A percentile compares a stretch with the other conserved stretches of the same genome.
These are phyloP conservation scores for Suillus lakei DNA, from an alignment of 768 basidiomycete species.

Conservation along the genomic window DNA sequence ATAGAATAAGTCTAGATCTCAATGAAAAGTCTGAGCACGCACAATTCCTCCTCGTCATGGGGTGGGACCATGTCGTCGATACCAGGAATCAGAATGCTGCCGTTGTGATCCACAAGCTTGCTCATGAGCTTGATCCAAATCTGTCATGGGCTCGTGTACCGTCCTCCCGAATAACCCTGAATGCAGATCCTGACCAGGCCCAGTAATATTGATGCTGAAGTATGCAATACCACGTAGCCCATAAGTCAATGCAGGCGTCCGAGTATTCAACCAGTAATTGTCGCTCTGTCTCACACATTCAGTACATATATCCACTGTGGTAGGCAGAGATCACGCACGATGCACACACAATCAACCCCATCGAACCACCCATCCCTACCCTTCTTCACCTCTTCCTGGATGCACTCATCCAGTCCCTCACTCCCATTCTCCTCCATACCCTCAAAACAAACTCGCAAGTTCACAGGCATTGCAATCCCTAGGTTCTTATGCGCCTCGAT, in stretches of 20 bases:
- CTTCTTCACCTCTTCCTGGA: conserved; percentile 69
- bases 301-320: not conserved
- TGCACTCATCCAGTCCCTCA: conserved; percentile 88
- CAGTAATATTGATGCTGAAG: conserved; percentile 81
- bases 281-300: conserved; percentile 60
- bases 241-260: conserved; percentile 49
- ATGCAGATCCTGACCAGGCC: conserved; percentile 88
- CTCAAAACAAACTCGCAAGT: conserved; percentile 91
- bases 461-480: conserved; percentile 79
- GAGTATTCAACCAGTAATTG: conserved; percentile 80
- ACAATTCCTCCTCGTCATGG: conserved; percentile 76
- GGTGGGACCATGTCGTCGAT: conserved; percentile 83
- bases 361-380: conserved; percentile 78
- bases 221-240: conserved; percentile 89
- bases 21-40: conserved; percentile 20
- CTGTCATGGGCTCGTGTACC: conserved; percentile 94
- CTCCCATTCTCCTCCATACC: conserved; percentile 98
- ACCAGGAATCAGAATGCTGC: conserved; percentile 89
- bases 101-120: conserved; percentile 78
- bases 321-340: conserved; percentile 51
- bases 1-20: conserved; percentile 2
- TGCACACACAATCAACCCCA: conserved; percentile 92
- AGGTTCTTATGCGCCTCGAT: conserved; percentile 80
- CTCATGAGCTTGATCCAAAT: conserved; percentile 81
- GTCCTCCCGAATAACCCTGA: conserved; percentile 85